Evolutionary conservation across 495 filamentous ascomycete genomes (phyloP).

Genomic region (Annulohypoxylon bovei): DNA sequence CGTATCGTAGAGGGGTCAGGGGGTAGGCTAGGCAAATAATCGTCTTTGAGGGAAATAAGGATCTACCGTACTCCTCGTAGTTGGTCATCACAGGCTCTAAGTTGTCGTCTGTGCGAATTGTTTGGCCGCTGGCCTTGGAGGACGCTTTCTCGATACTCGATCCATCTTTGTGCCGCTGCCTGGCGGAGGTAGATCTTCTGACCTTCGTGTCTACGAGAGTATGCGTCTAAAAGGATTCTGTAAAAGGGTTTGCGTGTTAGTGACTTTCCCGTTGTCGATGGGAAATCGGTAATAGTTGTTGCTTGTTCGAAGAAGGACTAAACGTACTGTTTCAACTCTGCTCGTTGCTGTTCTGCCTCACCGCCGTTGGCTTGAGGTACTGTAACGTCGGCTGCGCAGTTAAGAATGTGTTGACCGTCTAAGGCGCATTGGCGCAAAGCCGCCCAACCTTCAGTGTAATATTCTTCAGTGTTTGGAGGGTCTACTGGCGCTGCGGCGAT

Average conservation of each 20-base stretch:
- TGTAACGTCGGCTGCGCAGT: constrained; percentile 70
- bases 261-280: neutral
- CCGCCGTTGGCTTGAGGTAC: constrained; percentile 65
- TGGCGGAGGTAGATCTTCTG: constrained; percentile 87
- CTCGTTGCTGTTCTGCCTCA: constrained; percentile 75
- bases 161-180: constrained; percentile 80
- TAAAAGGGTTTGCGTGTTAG: constrained; percentile 34
- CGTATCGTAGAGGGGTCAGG: neutral
- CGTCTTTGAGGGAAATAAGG: neutral
- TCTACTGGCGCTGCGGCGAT: constrained; percentile 75
- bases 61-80: constrained; percentile 67
- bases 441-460: constrained; percentile 80
- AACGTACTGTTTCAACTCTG: constrained; percentile 77
- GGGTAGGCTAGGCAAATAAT: neutral
- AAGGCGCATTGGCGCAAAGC: constrained; percentile 77
- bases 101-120: constrained; percentile 63
- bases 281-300: neutral
- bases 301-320: neutral
- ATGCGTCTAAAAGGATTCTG: constrained; percentile 82
- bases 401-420: constrained; percentile 79
- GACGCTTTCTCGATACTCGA: constrained; percentile 73
- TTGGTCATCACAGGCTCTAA: constrained; percentile 67
- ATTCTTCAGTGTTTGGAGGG: constrained; percentile 69
- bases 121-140: constrained; percentile 72
- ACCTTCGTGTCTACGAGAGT: constrained; percentile 80